Evolutionary conservation across 768 basidiomycete species (phyloP).

Genomic region (Trametes coccinea): DNA sequence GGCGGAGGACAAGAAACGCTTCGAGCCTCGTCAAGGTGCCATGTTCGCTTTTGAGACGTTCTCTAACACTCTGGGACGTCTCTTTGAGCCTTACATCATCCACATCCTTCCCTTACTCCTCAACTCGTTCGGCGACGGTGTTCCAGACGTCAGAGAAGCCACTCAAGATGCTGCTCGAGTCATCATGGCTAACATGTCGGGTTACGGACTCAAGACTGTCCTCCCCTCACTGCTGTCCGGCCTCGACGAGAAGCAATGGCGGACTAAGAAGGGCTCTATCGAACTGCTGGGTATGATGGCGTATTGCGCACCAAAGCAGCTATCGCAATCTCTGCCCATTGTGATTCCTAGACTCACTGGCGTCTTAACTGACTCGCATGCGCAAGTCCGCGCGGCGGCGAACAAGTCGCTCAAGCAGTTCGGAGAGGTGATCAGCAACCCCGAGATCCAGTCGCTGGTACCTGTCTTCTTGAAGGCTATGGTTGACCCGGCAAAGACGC

Average conservation of each 20-base stretch:
- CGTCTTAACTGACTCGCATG: slow-evolving; percentile 95
- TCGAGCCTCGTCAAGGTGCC: slow-evolving; percentile 87
- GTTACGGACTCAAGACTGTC: slow-evolving; percentile 94
- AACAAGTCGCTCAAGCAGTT: slow-evolving; percentile 97
- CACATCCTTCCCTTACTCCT: slow-evolving; percentile 83
- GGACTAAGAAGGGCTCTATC: slow-evolving; percentile 96
- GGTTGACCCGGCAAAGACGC: slow-evolving; percentile 91
- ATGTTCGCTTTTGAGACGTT: slow-evolving; percentile 95
- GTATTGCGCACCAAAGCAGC: slow-evolving; percentile 93
- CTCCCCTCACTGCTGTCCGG: slow-evolving; percentile 87
- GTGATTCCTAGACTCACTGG: slow-evolving; percentile 95
- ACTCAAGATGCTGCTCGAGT: slow-evolving; percentile 88
- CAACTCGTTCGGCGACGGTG: slow-evolving; percentile 82
- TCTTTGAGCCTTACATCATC: slow-evolving; percentile 92
- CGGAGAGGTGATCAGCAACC: slow-evolving; percentile 97
- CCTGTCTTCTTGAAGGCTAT: slow-evolving; percentile 90
- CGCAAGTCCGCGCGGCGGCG: slow-evolving; percentile 89
- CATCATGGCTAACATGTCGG: slow-evolving; percentile 95
- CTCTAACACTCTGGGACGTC: slow-evolving; percentile 79
- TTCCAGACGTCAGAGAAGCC: slow-evolving; percentile 88
- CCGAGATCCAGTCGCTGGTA: slow-evolving; percentile 91
- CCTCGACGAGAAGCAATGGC: slow-evolving; percentile 97
- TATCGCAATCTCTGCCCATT: slow-evolving; percentile 92
- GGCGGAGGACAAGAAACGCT: slow-evolving; percentile 86
- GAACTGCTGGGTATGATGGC: slow-evolving; percentile 98